Evolutionary conservation across 1,284 basidiomycete species (phyloP).

Genomic region (Peniophora sp.): DNA sequence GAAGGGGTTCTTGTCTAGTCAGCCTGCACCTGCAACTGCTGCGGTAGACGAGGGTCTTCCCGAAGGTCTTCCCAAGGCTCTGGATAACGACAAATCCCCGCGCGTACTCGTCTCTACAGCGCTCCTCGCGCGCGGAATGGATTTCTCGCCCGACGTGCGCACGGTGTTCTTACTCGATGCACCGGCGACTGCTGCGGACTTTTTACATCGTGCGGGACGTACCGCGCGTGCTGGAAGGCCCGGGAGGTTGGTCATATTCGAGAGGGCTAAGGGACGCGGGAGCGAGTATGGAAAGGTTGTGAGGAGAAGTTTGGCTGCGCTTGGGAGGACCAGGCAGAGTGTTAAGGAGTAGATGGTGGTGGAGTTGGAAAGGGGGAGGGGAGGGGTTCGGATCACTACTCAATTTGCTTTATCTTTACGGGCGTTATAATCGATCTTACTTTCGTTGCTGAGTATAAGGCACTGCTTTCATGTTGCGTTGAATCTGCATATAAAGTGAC

Average conservation of each 20-base stretch:
- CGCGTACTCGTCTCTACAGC: slow-evolving; percentile 84
- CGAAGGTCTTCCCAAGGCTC: background rate
- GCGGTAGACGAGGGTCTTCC: slow-evolving; percentile 5
- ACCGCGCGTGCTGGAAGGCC: slow-evolving; percentile 62
- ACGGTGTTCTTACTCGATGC: slow-evolving; percentile 83
- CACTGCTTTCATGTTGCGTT: background rate
- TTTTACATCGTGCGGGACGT: slow-evolving; percentile 83
- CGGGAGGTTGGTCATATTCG: slow-evolving; percentile 67
- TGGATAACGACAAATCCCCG: slow-evolving; percentile 25
- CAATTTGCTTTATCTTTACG: background rate
- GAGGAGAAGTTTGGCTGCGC: slow-evolving; percentile 33
- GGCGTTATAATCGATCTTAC: background rate
- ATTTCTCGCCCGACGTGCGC: slow-evolving; percentile 70
- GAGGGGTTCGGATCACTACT: background rate
- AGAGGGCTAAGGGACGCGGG: slow-evolving; percentile 45
- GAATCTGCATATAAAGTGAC: background rate
- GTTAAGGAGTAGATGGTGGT: slow-evolving; percentile 20
- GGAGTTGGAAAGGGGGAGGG: background rate
- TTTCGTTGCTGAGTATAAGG: background rate
- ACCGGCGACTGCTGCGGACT: slow-evolving; percentile 82
- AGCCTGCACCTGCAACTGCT: background rate
- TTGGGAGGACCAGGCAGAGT: background rate
- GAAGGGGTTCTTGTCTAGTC: slow-evolving; percentile 49
- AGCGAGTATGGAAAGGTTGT: slow-evolving; percentile 38
- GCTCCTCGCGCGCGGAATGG: slow-evolving; percentile 83